Evolutionary conservation across 768 basidiomycete genomes (phyloP), one percentile per base, ranked within the genome.

Genomic region (Rhodosporidiobolus odoratus): DNA sequence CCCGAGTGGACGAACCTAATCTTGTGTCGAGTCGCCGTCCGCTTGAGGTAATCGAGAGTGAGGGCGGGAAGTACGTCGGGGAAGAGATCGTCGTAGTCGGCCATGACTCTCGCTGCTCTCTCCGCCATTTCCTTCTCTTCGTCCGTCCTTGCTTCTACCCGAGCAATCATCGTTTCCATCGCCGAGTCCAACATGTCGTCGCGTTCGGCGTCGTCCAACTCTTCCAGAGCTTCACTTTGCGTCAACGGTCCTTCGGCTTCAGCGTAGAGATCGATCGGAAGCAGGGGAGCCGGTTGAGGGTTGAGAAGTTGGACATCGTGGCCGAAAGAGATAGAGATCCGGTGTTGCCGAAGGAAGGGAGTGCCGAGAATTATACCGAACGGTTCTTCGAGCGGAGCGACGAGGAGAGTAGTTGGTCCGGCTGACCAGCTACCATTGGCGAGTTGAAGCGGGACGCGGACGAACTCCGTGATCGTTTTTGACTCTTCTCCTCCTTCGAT

Each of bases 291-390:
- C 6, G 27, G 41, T 12, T 12, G 13, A 21, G 43, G 21, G 43
- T 21, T 12, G 40, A 61, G 41, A 27, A 61, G 45, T 5, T 13
- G 38, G 15, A 43, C 41, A 4, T 43, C 41, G 17, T 40, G 59
- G 43, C 21, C 12, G 8, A 27, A 43, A 21, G 16, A 17, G 23
- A 45, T 12, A 45, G n/a, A n/a, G 47, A 63, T 9, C 7, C 47
- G 62, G 32, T 63, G 62, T 35, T 27, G 48, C 13, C 15, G 34
- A 3, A 63, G 45, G 62, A 63, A 63, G 25, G 62, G 62, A 17
- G 15, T 25, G 47, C 62, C 62, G 48, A 63, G 62, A 19, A 63
- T 63, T 30, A 53, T 27, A 19, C 53, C 62, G 48, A 63, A 16
- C n/a, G 62, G 62, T 8, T 34, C 48, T 35, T 62, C 60, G 45